Base-by-base conservation (phyloP, 345 rosid species). In the Camelina neglecta region DNA sequence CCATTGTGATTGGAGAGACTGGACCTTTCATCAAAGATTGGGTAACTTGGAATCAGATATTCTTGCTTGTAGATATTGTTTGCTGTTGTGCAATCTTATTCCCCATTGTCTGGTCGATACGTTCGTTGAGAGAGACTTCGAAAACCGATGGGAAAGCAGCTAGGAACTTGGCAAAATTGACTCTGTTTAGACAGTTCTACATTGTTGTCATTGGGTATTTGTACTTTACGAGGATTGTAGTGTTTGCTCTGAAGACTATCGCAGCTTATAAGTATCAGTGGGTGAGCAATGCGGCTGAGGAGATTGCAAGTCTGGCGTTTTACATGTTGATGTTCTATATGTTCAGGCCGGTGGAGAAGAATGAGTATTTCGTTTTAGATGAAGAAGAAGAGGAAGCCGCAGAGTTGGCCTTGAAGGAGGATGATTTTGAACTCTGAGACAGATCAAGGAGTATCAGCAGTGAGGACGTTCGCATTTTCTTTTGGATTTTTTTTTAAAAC, bases 141-240 rank as follows among this genome's bases (percentile, higher is more conserved):
- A 95, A 95, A 81, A 90, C 97, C 0, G 98, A 92, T 55, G 99
- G 97, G 58, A 92, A 94, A 79, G 97, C 97, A 0, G 99, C 97
- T 0, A 88, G 92, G 84, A 95, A 95, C 81, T 81, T 89, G 79
- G 97, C 96, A 0, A 95, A 92, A 67, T 69, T 95, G 83, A 89
- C 90, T 61, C 73, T 92, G 62, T 92, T 95, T 79, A 89, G 93
- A 78, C 96, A 90, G 73, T 95, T 95, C 61, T 95, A 95, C 57
- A 86, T 95, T 51, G 96, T 90, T 41, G 97, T 92, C 16, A 92
- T 90, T n/a, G 97, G 97, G 2, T 92, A 95, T 81, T 80, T 95
- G 83, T 95, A 90, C 65, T 95, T 95, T 50, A 95, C 99, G 0
- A 84, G 97, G 76, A 95, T 92, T 35, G 97, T 92, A 12, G 99